Base-by-base conservation (phyloP, 2,329 filamentous ascomycete genomes). In the Ophiostoma ulmi region DNA sequence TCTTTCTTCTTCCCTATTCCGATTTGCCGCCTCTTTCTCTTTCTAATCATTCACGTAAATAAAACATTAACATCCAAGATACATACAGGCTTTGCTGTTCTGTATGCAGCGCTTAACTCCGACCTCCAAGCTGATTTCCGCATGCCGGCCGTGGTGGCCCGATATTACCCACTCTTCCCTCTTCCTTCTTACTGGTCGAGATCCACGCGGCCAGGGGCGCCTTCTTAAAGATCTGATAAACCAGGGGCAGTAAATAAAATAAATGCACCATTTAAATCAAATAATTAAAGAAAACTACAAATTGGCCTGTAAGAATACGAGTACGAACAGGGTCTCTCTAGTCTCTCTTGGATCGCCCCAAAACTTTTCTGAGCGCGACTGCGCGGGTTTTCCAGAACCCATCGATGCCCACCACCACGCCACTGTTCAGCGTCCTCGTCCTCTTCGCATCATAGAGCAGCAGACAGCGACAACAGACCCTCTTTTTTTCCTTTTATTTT, bases 281-380 rank as follows among this genome's bases (percentile, higher is more conserved):
- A 26, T 63, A 64, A 64, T 38, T 5, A 64, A 64, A 64, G 20
- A n/a, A 69, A 67, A 36, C 55, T 20, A 64, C 63, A 70, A 70
- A 36, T 64, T 39, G 55, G 52, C 38, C 58, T 35, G 35, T 44
- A 20, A 44, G 26, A 63, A 44, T 72, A 72, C 70, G 70, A 72
- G 64, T 70, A 72, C 70, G 70, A 72, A 44, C 44, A 38, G 36
- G 31, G 44, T 48, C 55, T 41, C 52, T 41, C 67, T 26, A 66
- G 65, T 68, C 38, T 38, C 64, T 70, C 68, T 64, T 58, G 44
- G 52, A 22, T 22, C 52, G 14, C 64, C 66, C n/a, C 35, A 26
- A 39, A 11, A 65, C 31, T 55, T 66, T 55, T 67, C 52, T 48
- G 69, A 63, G 58, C 69, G 66, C 41, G 66, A 65, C 55, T 17